Evolutionary conservation across 1,284 basidiomycete genomes (phyloP), one percentile per base, ranked within the genome.

Genomic region (Lignosus rhinocerotis): DNA sequence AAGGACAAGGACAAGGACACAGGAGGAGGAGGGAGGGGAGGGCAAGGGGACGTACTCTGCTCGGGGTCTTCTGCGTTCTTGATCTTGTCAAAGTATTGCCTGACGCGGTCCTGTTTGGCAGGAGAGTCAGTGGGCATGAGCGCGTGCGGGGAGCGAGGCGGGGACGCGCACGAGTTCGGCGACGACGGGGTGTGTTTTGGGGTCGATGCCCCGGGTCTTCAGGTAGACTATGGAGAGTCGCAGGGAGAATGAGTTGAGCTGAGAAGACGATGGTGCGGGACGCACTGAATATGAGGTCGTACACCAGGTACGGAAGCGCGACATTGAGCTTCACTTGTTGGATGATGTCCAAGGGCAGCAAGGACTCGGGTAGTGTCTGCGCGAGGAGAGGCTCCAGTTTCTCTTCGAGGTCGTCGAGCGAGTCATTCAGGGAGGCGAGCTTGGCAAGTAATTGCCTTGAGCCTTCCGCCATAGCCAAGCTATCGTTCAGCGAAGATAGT

Each of bases 241-340:
- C 12, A 14, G 9, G 11, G 2, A n/a, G 11, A 1, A 8, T 39
- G 36, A 39, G 36, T 39, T 12, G 14, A 39, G 14, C n/a, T 39
- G 14, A 39, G 12, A 14, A 39, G 11, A 39, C 2, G 34, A 14
- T 14, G 6, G 7, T 14, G 36, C 1, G 36, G 38, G 1, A 77
- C 84, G 61, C 62, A 92, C 92, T 87, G 75, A 92, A 93, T n/a
- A 92, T 76, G 16, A 93, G 79, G 71, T 92, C 90, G 66, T 93
- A 91, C 3, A 90, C 79, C n/a, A 91, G 76, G 71, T 93, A 93
- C 11, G 89, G 87, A 32, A 92, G 69, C 36, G 84, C 76, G 6
- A 87, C 85, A 61, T 93, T 87, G 8, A 92, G 72, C 70, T 92
- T 91, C 31, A 90, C 91, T 67, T 91, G 87, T 62, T 92, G 86